A percentile compares a stretch with the other conserved stretches of the same genome.
phyloP scores from a whole-genome alignment of 2,329 filamentous ascomycete genomes.

The Penicillium crustosum region DNA sequence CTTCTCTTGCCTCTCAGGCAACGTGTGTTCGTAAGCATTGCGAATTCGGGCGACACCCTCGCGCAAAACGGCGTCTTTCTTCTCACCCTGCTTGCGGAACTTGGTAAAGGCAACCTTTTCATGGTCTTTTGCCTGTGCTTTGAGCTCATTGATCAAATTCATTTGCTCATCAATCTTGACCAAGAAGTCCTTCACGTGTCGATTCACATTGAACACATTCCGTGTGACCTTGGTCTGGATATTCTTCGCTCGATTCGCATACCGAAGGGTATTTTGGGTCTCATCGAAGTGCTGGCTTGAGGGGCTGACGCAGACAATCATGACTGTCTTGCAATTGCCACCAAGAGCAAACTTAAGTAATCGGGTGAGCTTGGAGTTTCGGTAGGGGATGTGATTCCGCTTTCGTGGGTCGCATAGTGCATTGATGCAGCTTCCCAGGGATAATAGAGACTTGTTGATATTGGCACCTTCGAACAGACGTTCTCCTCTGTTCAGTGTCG shows the following conservation, averaged over 20 bases:
- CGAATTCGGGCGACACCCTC: conserved; percentile 81
- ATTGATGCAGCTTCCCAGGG: conserved; percentile 95
- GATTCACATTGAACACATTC: conserved; percentile 98
- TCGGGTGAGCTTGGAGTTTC: conserved; percentile 95
- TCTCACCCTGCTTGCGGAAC: conserved; percentile 86
- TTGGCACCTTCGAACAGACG: conserved; percentile 91
- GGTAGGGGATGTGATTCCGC: conserved; percentile 91
- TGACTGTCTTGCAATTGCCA: conserved; percentile 97
- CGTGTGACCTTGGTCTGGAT: conserved; percentile 99
- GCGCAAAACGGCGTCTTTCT: conserved; percentile 70
- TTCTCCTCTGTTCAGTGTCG: conserved; percentile 94
- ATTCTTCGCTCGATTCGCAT: conserved; percentile 97
- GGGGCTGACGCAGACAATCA: conserved; percentile 98
- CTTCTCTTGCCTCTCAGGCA: conserved; percentile 74
- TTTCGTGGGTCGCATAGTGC: conserved; percentile 91
- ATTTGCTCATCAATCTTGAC: conserved; percentile 99
- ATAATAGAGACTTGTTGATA: conserved; percentile 97
- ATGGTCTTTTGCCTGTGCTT: conserved; percentile 86
- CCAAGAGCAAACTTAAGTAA: conserved; percentile 95
- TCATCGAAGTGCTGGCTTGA: conserved; percentile 97
- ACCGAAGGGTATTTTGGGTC: conserved; percentile 95
- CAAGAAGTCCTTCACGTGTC: conserved; percentile 97
- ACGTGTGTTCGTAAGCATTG: conserved; percentile 77
- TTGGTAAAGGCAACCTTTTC: conserved; percentile 81
- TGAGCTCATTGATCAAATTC: conserved; percentile 92